Conservation (phyloP, 1,284 basidiomycete species). For the Ustilago crameri region DNA sequence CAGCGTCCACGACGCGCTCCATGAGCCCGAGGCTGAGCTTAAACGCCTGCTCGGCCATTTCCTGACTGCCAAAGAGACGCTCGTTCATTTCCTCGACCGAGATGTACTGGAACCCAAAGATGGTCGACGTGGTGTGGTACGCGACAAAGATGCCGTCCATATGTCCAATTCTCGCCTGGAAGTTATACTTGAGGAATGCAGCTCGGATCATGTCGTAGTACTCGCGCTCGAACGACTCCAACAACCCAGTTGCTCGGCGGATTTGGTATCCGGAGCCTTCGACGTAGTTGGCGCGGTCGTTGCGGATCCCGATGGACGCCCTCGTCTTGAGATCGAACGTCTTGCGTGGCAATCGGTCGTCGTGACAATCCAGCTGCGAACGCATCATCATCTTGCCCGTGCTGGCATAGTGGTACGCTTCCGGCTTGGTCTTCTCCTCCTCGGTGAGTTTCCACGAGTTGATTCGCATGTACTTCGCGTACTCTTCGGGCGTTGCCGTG, state of each 20-base stretch:
- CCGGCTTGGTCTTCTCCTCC: constrained; percentile 68
- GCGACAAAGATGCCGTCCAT: constrained; percentile 98
- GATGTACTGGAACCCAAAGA: constrained; percentile 96
- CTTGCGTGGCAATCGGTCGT: constrained; percentile 82
- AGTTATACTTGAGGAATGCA: constrained; percentile 93
- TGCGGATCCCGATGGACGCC: constrained; percentile 83
- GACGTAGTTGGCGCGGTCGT: constrained; percentile 86
- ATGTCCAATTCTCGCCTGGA: constrained; percentile 93
- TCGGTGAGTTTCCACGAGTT: constrained; percentile 64
- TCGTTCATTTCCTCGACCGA: constrained; percentile 87
- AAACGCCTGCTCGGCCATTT: constrained; percentile 81
- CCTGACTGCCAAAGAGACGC: constrained; percentile 77
- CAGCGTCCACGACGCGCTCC: constrained; percentile 77
- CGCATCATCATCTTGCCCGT: constrained; percentile 86
- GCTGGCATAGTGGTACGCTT: constrained; percentile 71
- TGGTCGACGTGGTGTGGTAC: constrained; percentile 88
- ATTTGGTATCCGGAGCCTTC: constrained; percentile 68
- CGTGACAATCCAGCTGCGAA: constrained; percentile 90
- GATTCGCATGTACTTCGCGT: constrained; percentile 74
- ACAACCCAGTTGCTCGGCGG: constrained; percentile 53
- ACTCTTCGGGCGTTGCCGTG: constrained; percentile 77
- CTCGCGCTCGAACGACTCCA: constrained; percentile 68
- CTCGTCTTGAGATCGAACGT: constrained; percentile 97
- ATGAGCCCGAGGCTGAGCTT: constrained; percentile 79
- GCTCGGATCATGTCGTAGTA: constrained; percentile 83